phyloP scores from a whole-genome alignment of 179 eudicot genomes.

The Patellifolia procumbens region DNA sequence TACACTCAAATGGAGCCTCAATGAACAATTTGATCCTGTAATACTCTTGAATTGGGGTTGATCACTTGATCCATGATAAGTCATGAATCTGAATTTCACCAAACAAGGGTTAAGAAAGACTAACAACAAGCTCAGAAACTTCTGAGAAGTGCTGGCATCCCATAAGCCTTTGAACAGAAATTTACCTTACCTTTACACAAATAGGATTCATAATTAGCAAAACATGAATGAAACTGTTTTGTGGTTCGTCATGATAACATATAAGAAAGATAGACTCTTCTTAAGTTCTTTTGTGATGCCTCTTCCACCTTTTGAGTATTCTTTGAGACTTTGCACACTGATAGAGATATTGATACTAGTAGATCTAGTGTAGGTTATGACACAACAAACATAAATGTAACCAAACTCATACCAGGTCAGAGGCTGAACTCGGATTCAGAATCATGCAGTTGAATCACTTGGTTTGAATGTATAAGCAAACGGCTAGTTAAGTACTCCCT shows the following conservation, averaged over 20 bases:
- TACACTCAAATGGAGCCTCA: too few species aligned
- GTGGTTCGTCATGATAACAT: too few species aligned
- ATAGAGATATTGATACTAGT: too few species aligned
- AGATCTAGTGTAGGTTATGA: not conserved
- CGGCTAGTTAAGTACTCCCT: not conserved
- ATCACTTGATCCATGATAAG: not conserved
- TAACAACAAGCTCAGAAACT: not conserved
- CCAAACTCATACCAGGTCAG: not conserved
- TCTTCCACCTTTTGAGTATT: too few species aligned
- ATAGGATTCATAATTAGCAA: too few species aligned
- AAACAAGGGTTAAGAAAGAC: not conserved
- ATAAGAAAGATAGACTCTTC: too few species aligned
- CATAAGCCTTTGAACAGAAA: not conserved
- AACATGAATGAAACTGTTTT: too few species aligned
- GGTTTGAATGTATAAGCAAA: not conserved
- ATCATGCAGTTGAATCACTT: not conserved
- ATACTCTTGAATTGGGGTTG: not conserved
- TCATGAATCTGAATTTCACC: not conserved
- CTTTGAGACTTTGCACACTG: too few species aligned
- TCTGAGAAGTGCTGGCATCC: not conserved
- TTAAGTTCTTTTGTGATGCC: too few species aligned
- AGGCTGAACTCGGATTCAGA: not conserved
- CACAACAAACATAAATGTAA: not conserved
- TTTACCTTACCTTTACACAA: not conserved
- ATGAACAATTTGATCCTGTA: not conserved